A percentile compares a stretch with the other conserved stretches of the same genome.
Conservation (phyloP, 2,329 filamentous ascomycete species). For the Septoria petroselini region DNA sequence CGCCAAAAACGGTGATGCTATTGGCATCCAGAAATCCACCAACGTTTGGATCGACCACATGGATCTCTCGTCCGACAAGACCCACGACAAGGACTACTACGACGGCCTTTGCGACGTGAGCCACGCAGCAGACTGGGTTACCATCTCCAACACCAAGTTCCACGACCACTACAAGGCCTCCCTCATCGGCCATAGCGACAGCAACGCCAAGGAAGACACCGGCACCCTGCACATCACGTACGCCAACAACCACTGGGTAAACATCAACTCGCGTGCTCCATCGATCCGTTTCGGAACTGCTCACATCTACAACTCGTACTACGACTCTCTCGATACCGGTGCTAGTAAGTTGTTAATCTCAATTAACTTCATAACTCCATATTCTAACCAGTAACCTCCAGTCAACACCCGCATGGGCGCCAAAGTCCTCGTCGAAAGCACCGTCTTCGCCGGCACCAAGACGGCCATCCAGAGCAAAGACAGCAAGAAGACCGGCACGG, state of each 20-base stretch:
- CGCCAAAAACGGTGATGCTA: constrained; percentile 50
- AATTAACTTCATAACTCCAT: too few relatives aligned
- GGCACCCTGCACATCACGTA: constrained; percentile 64
- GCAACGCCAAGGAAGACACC: constrained; percentile 56
- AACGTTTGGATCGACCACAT: constrained; percentile 66
- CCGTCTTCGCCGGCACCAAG: constrained; percentile 38
- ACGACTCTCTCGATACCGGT: constrained; percentile 40
- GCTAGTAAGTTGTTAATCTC: too few relatives aligned
- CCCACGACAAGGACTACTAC: constrained; percentile 65
- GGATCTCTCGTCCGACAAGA: constrained; percentile 59
- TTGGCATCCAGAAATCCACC: constrained; percentile 49
- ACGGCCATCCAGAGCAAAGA: constrained; percentile 39
- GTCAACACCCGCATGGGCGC: constrained; percentile 46
- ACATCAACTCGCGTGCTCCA: constrained; percentile 63
- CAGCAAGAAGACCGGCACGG: constrained; percentile 37
- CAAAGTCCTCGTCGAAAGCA: constrained; percentile 45
- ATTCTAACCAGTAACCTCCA: too few relatives aligned
- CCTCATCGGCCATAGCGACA: constrained; percentile 60
- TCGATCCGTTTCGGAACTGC: constrained; percentile 64
- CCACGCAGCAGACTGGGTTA: constrained; percentile 62
- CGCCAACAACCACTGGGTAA: constrained; percentile 63
- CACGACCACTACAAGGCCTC: constrained; percentile 63
- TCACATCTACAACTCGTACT: constrained; percentile 59
- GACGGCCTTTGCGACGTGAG: constrained; percentile 65
- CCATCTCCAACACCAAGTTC: constrained; percentile 48